Percentiles rank a stretch among this genome's conserved stretches.
phyloP scores from a whole-genome alignment of 2,329 filamentous ascomycete species.

The Podosphaera xanthii region DNA sequence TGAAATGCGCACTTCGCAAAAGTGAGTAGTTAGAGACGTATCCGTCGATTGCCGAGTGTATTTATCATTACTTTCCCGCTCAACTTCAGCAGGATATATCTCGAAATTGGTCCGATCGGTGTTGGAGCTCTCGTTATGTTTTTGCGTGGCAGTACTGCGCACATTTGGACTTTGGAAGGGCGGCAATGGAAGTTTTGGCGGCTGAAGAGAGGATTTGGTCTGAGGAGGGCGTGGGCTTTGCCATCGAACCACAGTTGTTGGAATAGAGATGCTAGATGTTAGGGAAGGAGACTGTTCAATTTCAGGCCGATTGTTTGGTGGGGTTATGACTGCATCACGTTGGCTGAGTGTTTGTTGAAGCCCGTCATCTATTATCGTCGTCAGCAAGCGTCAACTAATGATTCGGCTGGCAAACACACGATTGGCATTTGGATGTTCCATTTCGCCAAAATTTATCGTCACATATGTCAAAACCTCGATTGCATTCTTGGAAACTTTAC shows the following conservation, averaged over 20 bases:
- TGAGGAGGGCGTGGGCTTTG: slow-evolving; percentile 7
- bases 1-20: slow-evolving; percentile 11
- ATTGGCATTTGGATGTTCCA: slow-evolving; percentile 9
- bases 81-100: too few species aligned
- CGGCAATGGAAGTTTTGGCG: not conserved
- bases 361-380: slow-evolving; percentile 8
- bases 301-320: slow-evolving; percentile 8
- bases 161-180: not conserved
- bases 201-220: not conserved
- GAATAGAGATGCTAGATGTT: slow-evolving; percentile 9
- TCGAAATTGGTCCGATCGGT: too few species aligned
- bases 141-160: slow-evolving; percentile 3
- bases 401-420: slow-evolving; percentile 11
- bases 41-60: slow-evolving; percentile 8
- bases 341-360: slow-evolving; percentile 8
- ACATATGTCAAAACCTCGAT: slow-evolving; percentile 8
- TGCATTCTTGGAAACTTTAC: slow-evolving; percentile 6
- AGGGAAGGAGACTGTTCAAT: slow-evolving; percentile 9
- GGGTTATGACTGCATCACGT: slow-evolving; percentile 8
- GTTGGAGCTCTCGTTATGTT: slow-evolving; percentile 3
- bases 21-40: slow-evolving; percentile 10
- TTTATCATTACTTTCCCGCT: not conserved
- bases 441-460: slow-evolving; percentile 11
- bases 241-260: slow-evolving; percentile 12
- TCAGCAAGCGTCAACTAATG: slow-evolving; percentile 3